phyloP scores from a whole-genome alignment of 2,329 filamentous ascomycete genomes.

The Fusarium virguliforme region DNA sequence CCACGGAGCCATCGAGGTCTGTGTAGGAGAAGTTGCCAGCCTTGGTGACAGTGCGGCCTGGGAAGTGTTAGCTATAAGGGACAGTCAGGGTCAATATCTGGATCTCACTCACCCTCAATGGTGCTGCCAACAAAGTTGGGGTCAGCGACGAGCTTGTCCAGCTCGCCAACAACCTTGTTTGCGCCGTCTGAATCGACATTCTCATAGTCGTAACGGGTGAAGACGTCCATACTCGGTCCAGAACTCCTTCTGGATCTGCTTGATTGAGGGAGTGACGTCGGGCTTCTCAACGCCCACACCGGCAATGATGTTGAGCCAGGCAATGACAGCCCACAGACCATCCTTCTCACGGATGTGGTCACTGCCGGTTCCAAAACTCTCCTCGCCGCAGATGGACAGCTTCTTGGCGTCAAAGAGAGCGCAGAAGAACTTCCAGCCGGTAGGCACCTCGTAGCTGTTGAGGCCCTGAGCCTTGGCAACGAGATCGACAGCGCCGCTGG shows the following conservation, averaged over 20 bases:
- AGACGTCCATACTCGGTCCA: slow-evolving; percentile 96
- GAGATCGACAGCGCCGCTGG: slow-evolving; percentile 93
- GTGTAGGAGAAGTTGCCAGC: slow-evolving; percentile 99
- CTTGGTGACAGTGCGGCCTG: slow-evolving; percentile 84
- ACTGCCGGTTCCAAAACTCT: slow-evolving; percentile 97
- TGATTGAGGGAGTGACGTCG: slow-evolving; percentile 88
- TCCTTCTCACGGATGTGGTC: slow-evolving; percentile 99
- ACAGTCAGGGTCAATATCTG: background rate
- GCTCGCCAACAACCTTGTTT: slow-evolving; percentile 87
- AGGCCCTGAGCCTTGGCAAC: slow-evolving; percentile 96
- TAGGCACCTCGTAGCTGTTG: slow-evolving; percentile 95
- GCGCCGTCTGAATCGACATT: slow-evolving; percentile 92
- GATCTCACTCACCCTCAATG: slow-evolving; percentile 73
- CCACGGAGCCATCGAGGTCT: slow-evolving; percentile 96
- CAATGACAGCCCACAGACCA: slow-evolving; percentile 95
- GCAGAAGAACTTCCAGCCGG: slow-evolving; percentile 99
- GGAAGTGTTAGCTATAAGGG: slow-evolving; percentile 41
- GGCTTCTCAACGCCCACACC: slow-evolving; percentile 88
- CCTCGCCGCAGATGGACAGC: slow-evolving; percentile 98
- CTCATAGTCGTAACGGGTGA: slow-evolving; percentile 99
- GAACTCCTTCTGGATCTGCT: slow-evolving; percentile 96
- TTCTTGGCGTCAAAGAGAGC: slow-evolving; percentile 94
- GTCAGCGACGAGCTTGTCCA: slow-evolving; percentile 84
- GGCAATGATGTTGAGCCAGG: slow-evolving; percentile 99
- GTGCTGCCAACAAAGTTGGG: slow-evolving; percentile 84